These are phyloP conservation scores for Glomus cerebriforme DNA, from an alignment of 192 early-diverging fungal species.

Conservation along the genomic window DNA sequence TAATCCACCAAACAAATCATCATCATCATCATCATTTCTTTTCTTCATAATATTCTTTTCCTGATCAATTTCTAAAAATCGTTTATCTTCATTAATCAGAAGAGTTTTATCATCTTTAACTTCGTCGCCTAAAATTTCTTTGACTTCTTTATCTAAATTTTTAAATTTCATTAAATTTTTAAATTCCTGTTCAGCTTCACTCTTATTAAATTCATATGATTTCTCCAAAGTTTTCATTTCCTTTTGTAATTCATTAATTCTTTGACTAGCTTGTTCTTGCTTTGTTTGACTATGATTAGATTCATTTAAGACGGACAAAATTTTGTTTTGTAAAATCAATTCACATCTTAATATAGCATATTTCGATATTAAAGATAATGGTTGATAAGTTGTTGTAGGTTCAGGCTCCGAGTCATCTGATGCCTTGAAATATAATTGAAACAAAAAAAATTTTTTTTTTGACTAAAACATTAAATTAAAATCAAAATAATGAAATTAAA, in stretches of 20 bases:
- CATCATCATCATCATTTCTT: conserved; percentile 32
- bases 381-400: background rate
- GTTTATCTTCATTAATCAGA: conserved; percentile 32
- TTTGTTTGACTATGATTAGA: conserved; percentile 26
- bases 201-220: conserved; percentile 21
- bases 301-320: conserved; percentile 15
- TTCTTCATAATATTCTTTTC: conserved; percentile 7
- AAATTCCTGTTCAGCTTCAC: conserved; percentile 34
- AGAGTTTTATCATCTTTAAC: conserved; percentile 38
- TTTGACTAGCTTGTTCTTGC: conserved; percentile 30
- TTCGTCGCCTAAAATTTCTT: conserved; percentile 37
- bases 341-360: conserved; percentile 30
- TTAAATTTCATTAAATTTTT: conserved; percentile 36
- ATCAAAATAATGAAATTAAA: background rate
- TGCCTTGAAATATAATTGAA: background rate
- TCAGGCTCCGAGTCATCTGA: conserved; percentile 1
- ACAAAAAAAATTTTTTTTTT: background rate
- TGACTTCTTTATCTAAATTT: conserved; percentile 38
- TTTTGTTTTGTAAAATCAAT: conserved; percentile 24
- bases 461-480: background rate
- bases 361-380: conserved; percentile 5
- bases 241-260: conserved; percentile 23
- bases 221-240: background rate
- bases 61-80: conserved; percentile 36
- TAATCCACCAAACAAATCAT: conserved; percentile 41